Conservation (phyloP, 768 basidiomycete species). For the Trametes sanguinea region DNA sequence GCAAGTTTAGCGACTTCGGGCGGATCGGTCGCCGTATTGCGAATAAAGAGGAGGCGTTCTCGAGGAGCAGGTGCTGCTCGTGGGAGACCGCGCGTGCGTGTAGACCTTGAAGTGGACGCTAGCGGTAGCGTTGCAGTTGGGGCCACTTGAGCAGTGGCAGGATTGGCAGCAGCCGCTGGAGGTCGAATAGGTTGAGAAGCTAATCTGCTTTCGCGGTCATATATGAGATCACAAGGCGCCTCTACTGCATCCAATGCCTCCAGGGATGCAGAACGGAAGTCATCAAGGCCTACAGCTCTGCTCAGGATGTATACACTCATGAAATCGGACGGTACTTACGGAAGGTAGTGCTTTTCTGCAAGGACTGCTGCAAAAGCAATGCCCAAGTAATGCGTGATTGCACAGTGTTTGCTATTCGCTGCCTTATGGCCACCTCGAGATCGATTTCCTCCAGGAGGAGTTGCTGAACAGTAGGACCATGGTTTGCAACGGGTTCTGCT, state of each 20-base stretch:
- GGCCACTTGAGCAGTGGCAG: not conserved
- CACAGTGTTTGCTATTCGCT: conserved; percentile 43
- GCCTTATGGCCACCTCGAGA: conserved; percentile 45
- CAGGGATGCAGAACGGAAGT: conserved; percentile 43
- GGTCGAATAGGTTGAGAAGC: conserved; percentile 5
- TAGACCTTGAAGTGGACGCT: conserved; percentile 8
- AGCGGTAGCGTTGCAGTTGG: not conserved
- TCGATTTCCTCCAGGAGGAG: conserved; percentile 43
- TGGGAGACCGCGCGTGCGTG: conserved; percentile 25
- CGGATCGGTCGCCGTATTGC: conserved; percentile 33
- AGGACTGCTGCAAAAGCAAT: conserved; percentile 39
- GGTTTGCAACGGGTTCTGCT: not conserved
- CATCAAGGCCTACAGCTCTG: conserved; percentile 9
- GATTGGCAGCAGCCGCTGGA: not conserved
- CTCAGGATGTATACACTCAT: not conserved
- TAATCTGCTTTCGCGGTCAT: conserved; percentile 32
- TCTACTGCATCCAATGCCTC: conserved; percentile 47
- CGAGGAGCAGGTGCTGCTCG: conserved; percentile 21
- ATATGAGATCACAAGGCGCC: conserved; percentile 40
- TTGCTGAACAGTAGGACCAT: conserved; percentile 19
- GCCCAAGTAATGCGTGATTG: conserved; percentile 51
- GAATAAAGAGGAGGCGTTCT: conserved; percentile 45
- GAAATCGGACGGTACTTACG: not conserved
- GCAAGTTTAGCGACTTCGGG: conserved; percentile 40
- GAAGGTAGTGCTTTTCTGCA: conserved; percentile 25